Percentiles rank a stretch among this genome's conserved stretches.
phyloP scores from a whole-genome alignment of 495 filamentous ascomycete species.

The Lasiosphaeris hirsuta region DNA sequence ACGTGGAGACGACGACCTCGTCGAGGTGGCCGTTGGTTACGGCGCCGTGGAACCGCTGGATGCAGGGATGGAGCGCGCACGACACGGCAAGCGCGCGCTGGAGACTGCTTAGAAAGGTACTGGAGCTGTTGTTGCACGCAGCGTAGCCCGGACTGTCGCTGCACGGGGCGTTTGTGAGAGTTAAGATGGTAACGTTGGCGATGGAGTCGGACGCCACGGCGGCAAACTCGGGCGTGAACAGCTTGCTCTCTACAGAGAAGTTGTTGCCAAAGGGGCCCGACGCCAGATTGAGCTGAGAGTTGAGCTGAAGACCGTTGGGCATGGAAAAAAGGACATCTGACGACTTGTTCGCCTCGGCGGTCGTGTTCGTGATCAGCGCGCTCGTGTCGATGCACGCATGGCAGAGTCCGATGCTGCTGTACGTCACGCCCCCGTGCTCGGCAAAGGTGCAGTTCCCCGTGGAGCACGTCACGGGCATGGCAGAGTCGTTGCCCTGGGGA shows the following conservation, averaged over 20 bases:
- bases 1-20: neutral
- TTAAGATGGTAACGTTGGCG: neutral
- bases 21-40: neutral
- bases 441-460: constrained; percentile 13
- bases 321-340: too few species aligned
- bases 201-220: neutral
- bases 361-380: neutral
- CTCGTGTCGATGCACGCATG: constrained; percentile 3
- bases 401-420: constrained; percentile 9
- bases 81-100: neutral
- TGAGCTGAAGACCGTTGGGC: neutral
- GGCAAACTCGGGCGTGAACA: too few species aligned
- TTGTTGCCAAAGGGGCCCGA: neutral
- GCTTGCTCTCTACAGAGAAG: neutral
- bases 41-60: neutral
- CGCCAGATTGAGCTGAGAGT: neutral
- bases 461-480: neutral
- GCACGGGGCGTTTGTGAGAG: neutral
- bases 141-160: neutral
- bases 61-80: constrained; percentile 7
- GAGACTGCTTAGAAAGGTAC: neutral
- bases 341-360: neutral
- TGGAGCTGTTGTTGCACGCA: neutral
- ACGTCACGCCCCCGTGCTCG: constrained; percentile 3
- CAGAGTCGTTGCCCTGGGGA: neutral